A percentile compares a stretch with the other conserved stretches of the same genome.
phyloP scores from a whole-genome alignment of 139 green algal genomes.

The Chlamydomonas urium region DNA sequence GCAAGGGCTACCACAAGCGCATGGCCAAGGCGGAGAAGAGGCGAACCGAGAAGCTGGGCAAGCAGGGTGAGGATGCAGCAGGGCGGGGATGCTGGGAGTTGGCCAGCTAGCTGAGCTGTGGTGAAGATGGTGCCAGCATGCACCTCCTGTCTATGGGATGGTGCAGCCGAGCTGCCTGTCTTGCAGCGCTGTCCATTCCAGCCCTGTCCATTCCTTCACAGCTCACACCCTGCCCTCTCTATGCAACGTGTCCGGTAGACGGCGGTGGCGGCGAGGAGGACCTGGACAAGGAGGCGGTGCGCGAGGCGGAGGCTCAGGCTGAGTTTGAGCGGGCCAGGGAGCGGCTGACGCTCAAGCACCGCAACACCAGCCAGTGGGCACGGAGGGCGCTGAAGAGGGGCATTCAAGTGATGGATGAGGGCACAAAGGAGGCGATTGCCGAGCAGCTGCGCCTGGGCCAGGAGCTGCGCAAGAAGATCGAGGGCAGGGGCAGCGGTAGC shows the following conservation, averaged over 20 bases:
- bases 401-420: constrained; percentile 49
- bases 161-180: too few species aligned
- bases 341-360: constrained; percentile 90
- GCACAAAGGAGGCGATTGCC: constrained; percentile 53
- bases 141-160: too few species aligned
- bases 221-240: too few species aligned
- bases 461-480: constrained; percentile 71
- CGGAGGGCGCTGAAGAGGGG: constrained; percentile 78
- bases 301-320: constrained; percentile 50
- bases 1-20: constrained; percentile 53
- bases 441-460: constrained; percentile 87
- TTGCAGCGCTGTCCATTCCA: too few species aligned
- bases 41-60: too few species aligned
- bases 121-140: too few species aligned
- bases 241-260: not conserved
- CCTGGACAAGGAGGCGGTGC: not conserved
- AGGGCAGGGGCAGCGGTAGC: constrained; percentile 24
- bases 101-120: too few species aligned
- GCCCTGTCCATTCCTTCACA: too few species aligned
- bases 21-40: constrained; percentile 36
- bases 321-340: constrained; percentile 82
- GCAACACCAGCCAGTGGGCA: constrained; percentile 83
- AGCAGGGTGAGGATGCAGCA: too few species aligned
- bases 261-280: constrained; percentile 15
- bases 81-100: too few species aligned